A percentile compares a stretch with the other conserved stretches of the same genome.
Conservation (phyloP, 2,329 filamentous ascomycete genomes). For the Fusarium sp. region DNA sequence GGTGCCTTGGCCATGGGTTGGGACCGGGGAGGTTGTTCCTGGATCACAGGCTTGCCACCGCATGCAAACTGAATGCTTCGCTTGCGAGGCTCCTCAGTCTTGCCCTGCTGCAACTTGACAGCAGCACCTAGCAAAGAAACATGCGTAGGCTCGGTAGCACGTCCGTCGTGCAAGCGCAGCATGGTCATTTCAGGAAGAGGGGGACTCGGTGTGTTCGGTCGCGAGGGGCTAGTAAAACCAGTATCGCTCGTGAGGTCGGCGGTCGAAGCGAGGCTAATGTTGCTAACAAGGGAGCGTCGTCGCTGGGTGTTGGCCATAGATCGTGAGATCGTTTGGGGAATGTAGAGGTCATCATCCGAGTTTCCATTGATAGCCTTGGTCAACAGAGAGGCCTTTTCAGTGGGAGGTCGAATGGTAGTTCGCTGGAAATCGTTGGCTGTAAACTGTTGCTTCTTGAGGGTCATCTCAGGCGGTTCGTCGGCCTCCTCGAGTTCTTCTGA, state of each 20-base stretch:
- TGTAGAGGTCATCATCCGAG: constrained; percentile 64
- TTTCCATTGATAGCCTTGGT: constrained; percentile 82
- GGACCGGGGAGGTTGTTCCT: constrained; percentile 51
- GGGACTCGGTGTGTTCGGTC: constrained; percentile 88
- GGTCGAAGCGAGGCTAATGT: constrained; percentile 81
- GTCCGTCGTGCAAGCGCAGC: constrained; percentile 50
- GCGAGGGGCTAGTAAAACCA: constrained; percentile 87
- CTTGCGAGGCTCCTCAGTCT: constrained; percentile 70
- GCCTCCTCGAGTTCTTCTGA: constrained; percentile 77
- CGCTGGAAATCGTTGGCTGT: constrained; percentile 55
- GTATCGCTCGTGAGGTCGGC: constrained; percentile 96
- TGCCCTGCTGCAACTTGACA: constrained; percentile 29
- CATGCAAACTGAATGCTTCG: constrained; percentile 95
- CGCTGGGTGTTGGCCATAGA: constrained; percentile 51
- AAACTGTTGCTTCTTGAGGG: constrained; percentile 40
- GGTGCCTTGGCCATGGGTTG: constrained; percentile 47
- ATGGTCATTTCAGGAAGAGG: constrained; percentile 71
- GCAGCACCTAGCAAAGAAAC: constrained; percentile 38
- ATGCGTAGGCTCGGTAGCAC: constrained; percentile 40
- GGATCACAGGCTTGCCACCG: constrained; percentile 65
- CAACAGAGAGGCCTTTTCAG: constrained; percentile 79
- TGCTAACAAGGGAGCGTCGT: constrained; percentile 78
- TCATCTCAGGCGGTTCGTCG: constrained; percentile 85
- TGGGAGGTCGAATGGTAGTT: constrained; percentile 57
- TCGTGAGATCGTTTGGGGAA: constrained; percentile 45